Conservation (phyloP, 257 asterid genomes). For the Nicotiana tabacum region DNA sequence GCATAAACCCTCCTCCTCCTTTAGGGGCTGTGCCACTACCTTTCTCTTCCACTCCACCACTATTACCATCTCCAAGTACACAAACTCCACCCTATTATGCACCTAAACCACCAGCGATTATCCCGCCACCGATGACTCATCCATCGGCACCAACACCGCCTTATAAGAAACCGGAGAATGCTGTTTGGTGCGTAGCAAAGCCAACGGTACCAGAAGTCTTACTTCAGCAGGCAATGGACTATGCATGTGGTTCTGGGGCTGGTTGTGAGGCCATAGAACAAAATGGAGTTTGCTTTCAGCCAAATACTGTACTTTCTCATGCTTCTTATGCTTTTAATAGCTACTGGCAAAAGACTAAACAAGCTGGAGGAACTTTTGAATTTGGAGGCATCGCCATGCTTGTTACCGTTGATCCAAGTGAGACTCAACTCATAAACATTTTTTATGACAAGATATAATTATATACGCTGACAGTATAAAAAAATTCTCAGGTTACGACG, state of each 20-base stretch:
- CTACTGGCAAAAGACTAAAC: slow-evolving; percentile 4
- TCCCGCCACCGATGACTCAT: not conserved
- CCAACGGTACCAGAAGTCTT: not conserved
- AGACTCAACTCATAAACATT: not conserved
- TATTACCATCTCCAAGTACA: too few relatives aligned
- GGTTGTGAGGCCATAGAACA: slow-evolving; percentile 16
- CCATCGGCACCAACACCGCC: not conserved
- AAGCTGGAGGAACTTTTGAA: slow-evolving; percentile 7
- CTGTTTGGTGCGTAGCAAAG: slow-evolving; percentile 17
- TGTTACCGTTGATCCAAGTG: slow-evolving; percentile 5
- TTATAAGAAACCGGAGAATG: not conserved
- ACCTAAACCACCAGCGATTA: not conserved
- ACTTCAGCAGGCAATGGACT: slow-evolving; percentile 20
- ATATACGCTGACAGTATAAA: not conserved
- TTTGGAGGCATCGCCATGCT: slow-evolving; percentile 8
- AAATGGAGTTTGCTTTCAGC: slow-evolving; percentile 4
- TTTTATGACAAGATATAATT: not conserved
- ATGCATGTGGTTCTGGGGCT: slow-evolving; percentile 24
- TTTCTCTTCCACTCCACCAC: too few relatives aligned
- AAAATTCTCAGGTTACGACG: not conserved
- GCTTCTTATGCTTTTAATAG: slow-evolving; percentile 17
- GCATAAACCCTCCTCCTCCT: too few relatives aligned
- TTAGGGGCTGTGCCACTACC: too few relatives aligned
- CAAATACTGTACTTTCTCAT: slow-evolving; percentile 3
- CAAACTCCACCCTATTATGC: not conserved